Evolutionary conservation across 2,329 filamentous ascomycete species (phyloP), one percentile per base, ranked within the genome.

Genomic region (Hypoxylon sp.): DNA sequence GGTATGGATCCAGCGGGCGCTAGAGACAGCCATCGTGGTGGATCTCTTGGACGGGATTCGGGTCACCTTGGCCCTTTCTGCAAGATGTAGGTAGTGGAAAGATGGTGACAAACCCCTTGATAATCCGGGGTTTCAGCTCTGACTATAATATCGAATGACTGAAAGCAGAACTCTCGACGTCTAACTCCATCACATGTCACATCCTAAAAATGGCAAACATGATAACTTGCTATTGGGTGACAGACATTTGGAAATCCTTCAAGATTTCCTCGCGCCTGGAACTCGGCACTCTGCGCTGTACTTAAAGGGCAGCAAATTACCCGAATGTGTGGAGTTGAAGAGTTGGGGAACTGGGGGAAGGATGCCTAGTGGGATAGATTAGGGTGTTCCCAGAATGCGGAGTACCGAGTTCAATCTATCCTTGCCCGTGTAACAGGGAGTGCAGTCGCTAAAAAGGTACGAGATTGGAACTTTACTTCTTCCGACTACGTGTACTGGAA

Each of bases 261-360:
- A 50, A 65, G 35, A 17, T 37, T 7, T n/a, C 33, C 27, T 61
- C 31, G 25, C 42, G 17, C 42, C 40, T 31, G 48, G 44, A 59
- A 49, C 30, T 61, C 46, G 61, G 66, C 59, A 65, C 8, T 53
- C 27, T 60, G n/a, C 8, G 53, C 61, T 25, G 22, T 22, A 58
- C 35, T 53, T 50, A 31, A 53, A 69, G 27, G 42, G 33, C 44
- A 56, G 31, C 44, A 62, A 68, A 68, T 72, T 69, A 71, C 68
- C 68, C 68, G 71, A 72, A 63, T 17, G 37, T 71, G 69, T 68
- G 71, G 66, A 69, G 71, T 61, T 66, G 50, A 66, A 42, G 61
- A 70, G 61, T 70, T 66, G 71, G 71, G 67, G 69, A 65, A 73
- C 71, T 67, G 62, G 66, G 66, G 66, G 27, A 25, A 20, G 55